These are phyloP conservation scores for Lathyrus aphaca DNA, from an alignment of 306 rosid species.

Conservation along the genomic window DNA sequence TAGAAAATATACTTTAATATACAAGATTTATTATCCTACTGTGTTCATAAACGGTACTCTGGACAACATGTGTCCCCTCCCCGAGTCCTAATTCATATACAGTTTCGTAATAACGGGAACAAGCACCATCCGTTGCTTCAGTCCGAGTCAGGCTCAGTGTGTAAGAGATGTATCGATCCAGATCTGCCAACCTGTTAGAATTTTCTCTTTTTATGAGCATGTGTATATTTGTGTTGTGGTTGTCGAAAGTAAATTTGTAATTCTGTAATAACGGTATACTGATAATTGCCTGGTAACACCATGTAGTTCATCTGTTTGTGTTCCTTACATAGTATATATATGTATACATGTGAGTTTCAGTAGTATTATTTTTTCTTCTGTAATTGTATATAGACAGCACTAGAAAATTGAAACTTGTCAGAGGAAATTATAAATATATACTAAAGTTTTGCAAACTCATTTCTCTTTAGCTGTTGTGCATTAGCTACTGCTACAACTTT, in stretches of 20 bases:
- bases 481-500: neutral
- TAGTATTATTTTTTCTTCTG: neutral
- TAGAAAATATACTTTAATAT: conserved; percentile 31
- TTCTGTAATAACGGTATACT: conserved; percentile 44
- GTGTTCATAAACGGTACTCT: conserved; percentile 49
- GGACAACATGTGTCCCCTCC: conserved; percentile 10
- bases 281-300: conserved; percentile 32
- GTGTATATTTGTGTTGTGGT: conserved; percentile 58
- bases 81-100: conserved; percentile 20
- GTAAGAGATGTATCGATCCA: conserved; percentile 47
- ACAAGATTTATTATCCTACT: conserved; percentile 42
- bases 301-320: conserved; percentile 29
- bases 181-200: conserved; percentile 28
- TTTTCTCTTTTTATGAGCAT: conserved; percentile 36
- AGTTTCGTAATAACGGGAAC: conserved; percentile 35
- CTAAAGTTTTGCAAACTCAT: neutral
- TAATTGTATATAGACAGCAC: neutral
- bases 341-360: neutral
- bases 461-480: conserved; percentile 3
- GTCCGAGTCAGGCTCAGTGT: conserved; percentile 44
- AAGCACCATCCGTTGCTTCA: conserved; percentile 23
- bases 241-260: conserved; percentile 58
- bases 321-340: conserved; percentile 15
- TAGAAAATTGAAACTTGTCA: no score
- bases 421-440: neutral